phyloP scores from a whole-genome alignment of 257 asterid genomes.

The Galeopsis tetrahit region DNA sequence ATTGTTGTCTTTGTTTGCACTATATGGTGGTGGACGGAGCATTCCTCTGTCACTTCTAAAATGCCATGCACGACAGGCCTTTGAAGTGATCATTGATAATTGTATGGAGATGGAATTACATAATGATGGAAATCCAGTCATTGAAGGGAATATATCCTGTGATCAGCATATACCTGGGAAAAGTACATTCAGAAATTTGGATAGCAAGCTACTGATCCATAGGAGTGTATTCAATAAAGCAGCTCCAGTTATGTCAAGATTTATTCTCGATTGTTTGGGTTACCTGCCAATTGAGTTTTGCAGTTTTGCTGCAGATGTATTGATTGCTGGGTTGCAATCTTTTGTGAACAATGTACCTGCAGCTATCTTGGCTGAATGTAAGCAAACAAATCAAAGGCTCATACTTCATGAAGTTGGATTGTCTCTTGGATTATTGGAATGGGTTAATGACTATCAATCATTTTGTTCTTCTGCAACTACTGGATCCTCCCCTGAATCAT shows the following conservation, averaged over 20 bases:
- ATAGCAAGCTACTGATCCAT: constrained; percentile 38
- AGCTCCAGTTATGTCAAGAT: constrained; percentile 54
- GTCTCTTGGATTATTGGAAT: constrained; percentile 81
- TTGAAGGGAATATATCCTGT: constrained; percentile 38
- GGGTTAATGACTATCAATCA: constrained; percentile 74
- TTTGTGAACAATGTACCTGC: constrained; percentile 73
- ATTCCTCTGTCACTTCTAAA: constrained; percentile 78
- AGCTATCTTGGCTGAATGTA: constrained; percentile 75
- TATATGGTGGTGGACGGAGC: constrained; percentile 82
- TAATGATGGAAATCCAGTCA: constrained; percentile 32
- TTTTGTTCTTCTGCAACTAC: constrained; percentile 46
- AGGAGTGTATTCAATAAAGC: constrained; percentile 40
- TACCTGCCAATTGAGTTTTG: constrained; percentile 86
- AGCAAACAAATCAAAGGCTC: constrained; percentile 62
- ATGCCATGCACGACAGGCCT: constrained; percentile 71
- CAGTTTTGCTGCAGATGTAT: constrained; percentile 73
- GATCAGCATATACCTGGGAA: constrained; percentile 36
- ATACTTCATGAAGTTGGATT: constrained; percentile 93
- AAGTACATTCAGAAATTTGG: constrained; percentile 34
- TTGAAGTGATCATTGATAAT: constrained; percentile 62
- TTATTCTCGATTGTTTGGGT: constrained; percentile 79
- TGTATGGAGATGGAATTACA: constrained; percentile 43
- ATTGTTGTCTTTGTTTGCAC: constrained; percentile 67
- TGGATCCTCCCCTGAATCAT: constrained; percentile 46
- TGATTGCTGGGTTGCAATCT: constrained; percentile 78